phyloP scores from a whole-genome alignment of 768 basidiomycete species.

The Russula foetens region DNA sequence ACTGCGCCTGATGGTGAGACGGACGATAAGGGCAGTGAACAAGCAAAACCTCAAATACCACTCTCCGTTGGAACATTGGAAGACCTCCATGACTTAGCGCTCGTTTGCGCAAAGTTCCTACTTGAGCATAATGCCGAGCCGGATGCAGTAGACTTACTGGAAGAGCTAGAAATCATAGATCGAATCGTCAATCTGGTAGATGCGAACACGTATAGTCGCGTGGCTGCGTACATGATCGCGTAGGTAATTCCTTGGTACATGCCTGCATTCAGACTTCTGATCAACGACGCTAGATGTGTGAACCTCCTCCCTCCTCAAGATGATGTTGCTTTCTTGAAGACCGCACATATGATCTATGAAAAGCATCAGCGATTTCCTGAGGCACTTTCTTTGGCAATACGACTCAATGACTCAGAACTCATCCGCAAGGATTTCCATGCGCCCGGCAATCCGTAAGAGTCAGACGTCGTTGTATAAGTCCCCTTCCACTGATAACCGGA shows the following conservation, averaged over 20 bases:
- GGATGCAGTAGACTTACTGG: conserved; percentile 91
- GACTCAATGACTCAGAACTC: conserved; percentile 70
- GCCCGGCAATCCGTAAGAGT: conserved; percentile 78
- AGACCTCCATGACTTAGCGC: conserved; percentile 66
- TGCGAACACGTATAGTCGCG: conserved; percentile 77
- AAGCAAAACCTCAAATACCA: conserved; percentile 24
- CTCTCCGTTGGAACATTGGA: conserved; percentile 53
- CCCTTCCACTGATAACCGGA: not conserved
- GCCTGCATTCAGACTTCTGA: not conserved
- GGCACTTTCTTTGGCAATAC: conserved; percentile 78
- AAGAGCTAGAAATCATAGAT: conserved; percentile 87
- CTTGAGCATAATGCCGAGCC: conserved; percentile 94
- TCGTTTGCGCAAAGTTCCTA: conserved; percentile 84
- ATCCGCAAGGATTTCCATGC: conserved; percentile 84
- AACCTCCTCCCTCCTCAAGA: conserved; percentile 89
- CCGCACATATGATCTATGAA: conserved; percentile 84
- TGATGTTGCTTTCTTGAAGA: conserved; percentile 79
- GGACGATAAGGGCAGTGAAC: conserved; percentile 25
- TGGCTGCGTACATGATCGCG: conserved; percentile 96
- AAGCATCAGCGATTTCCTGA: conserved; percentile 85
- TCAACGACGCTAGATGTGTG: conserved; percentile 52
- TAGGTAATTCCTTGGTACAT: conserved; percentile 29
- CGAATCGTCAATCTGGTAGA: conserved; percentile 75
- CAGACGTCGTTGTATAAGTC: not conserved
- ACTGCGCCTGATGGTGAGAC: conserved; percentile 22